Evolutionary conservation across 2,329 filamentous ascomycete species (phyloP), one percentile per base, ranked within the genome.

Genomic region (Penicillium sclerotiorum): DNA sequence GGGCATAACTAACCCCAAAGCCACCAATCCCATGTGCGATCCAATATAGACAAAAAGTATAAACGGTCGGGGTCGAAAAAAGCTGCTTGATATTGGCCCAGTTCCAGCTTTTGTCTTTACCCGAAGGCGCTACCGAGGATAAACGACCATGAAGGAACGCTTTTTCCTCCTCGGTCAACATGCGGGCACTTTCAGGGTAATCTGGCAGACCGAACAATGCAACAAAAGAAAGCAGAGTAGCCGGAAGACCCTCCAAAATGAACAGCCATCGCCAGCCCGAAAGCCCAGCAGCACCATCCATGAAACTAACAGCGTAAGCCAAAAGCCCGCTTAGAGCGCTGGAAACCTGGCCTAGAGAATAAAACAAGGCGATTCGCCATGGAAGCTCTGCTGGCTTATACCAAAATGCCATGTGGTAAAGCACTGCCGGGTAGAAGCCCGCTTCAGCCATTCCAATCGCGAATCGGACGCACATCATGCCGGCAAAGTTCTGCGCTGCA

Each of bases 281-380:
- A 39, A 72, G 73, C 6, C 73, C 73, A 3, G 70, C 73, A 5
- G 77, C 67, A 1, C 78, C 78, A 41, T 78, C 73, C 75, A 81
- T 79, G 3, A 18, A 4, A 36, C 43, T 33, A 11, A 13, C 9
- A 67, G n/a, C 78, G 53, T 72, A 80, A 2, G 80, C 80, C 0
- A 82, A 64, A 15, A 82, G 63, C 0, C 80, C 79, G 2, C 74
- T 75, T 40, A 82, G 78, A 1, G 76, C 77, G n/a, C 79, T 78
- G 1, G 79, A 77, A 38, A 80, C 61, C 33, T 71, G 74, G 2
- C 74, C 73, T 0, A 77, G 74, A 40, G 71, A 74, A 58, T 78
- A 78, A 62, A 77, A 74, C 1, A 79, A 61, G 5, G 76, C 73
- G 33, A 74, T 68, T 9, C 77, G 67, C 43, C 67, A 64, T 38